Conservation (phyloP, 225 moss, liverwort and hornwort species). For the Pseudisothecium myosuroides region DNA sequence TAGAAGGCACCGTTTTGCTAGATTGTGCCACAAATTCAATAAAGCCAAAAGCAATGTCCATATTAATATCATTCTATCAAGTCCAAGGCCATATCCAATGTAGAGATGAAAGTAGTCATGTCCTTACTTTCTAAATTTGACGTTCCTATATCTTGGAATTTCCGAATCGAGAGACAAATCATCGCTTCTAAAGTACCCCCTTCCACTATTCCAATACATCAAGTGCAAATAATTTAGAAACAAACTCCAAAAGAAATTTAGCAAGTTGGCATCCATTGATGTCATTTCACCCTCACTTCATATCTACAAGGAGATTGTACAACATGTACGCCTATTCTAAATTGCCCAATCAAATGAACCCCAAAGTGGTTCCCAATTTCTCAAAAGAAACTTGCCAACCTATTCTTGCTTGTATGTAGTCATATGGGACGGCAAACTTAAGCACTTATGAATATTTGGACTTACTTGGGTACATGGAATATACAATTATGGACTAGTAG, state of each 20-base stretch:
- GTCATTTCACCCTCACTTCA: not conserved
- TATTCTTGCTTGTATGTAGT: not conserved
- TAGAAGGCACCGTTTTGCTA: not conserved
- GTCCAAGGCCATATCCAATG: not conserved
- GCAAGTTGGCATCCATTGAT: not conserved
- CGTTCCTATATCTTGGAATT: not conserved
- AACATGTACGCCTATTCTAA: not conserved
- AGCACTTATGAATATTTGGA: not conserved
- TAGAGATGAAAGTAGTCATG: not conserved
- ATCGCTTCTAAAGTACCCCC: not conserved
- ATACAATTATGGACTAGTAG: not conserved
- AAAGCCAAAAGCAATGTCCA: not conserved
- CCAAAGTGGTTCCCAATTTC: not conserved
- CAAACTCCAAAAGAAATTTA: not conserved
- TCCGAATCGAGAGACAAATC: not conserved
- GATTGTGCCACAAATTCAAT: not conserved
- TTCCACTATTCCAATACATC: not conserved
- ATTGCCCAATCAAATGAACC: not conserved
- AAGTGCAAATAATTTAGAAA: not conserved
- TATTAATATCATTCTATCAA: not conserved
- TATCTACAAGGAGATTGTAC: not conserved
- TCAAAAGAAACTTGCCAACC: not conserved
- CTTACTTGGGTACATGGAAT: not conserved
- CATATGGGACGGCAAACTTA: rapidly evolving
- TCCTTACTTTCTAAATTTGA: not conserved